A percentile compares a stretch with the other conserved stretches of the same genome.
These are phyloP conservation scores for Monosporascus sp. DNA, from an alignment of 2,329 filamentous ascomycete genomes.

Conservation along the genomic window DNA sequence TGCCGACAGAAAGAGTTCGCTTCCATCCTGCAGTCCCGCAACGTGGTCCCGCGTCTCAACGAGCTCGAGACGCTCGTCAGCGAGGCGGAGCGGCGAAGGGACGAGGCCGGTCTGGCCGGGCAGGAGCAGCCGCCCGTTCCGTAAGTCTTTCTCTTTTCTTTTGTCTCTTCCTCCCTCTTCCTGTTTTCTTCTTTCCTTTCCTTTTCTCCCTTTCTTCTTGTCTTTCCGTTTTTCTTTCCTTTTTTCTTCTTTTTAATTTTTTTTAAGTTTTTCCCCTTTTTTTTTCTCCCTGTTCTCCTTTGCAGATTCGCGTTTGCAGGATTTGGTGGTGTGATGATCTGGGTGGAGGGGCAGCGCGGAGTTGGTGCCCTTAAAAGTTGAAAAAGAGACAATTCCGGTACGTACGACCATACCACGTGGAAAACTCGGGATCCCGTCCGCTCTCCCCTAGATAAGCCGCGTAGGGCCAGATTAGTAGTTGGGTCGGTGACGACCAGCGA, in stretches of 20 bases:
- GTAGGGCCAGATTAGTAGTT: conserved; percentile 12
- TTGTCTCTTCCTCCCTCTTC: background rate
- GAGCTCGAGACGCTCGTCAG: conserved; percentile 51
- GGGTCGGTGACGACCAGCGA: conserved; percentile 4
- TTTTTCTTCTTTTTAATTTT: background rate
- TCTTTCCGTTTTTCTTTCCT: background rate
- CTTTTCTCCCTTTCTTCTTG: background rate
- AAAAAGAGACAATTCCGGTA: conserved; percentile 2
- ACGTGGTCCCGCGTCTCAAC: conserved; percentile 54
- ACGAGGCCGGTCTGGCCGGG: conserved; percentile 21
- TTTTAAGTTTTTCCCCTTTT: background rate
- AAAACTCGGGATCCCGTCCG: conserved; percentile 19
- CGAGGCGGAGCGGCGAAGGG: conserved; percentile 40
- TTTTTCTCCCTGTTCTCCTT: background rate
- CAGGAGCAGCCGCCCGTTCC: conserved; percentile 34
- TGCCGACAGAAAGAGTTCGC: conserved; percentile 49
- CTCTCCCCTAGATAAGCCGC: conserved; percentile 16
- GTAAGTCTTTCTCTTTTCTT: conserved; percentile 29
- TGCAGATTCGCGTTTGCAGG: background rate
- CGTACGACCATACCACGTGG: conserved; percentile 17
- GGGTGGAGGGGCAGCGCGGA: background rate
- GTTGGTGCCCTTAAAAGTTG: conserved; percentile 5
- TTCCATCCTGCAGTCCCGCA: conserved; percentile 43
- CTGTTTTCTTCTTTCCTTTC: background rate
- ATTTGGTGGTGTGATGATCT: background rate